Percentiles rank a stretch among this genome's conserved stretches.
These are phyloP conservation scores for Abortiporus biennis DNA, from an alignment of 1,284 basidiomycete genomes.

Conservation along the genomic window DNA sequence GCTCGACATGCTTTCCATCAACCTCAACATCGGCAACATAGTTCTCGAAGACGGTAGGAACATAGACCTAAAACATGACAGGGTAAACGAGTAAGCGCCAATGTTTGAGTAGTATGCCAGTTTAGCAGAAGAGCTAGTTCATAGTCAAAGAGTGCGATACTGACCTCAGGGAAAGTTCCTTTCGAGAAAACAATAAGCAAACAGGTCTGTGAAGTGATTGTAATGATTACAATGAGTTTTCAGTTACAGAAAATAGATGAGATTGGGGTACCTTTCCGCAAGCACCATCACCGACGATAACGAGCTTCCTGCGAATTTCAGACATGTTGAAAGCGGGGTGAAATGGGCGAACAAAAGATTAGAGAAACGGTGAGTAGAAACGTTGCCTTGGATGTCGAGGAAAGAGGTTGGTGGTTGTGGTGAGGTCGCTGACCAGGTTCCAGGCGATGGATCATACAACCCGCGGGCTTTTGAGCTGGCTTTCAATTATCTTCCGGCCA, in stretches of 20 bases:
- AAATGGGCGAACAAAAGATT: constrained; percentile 12
- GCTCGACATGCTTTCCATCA: constrained; percentile 71
- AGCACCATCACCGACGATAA: constrained; percentile 55
- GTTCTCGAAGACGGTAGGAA: constrained; percentile 75
- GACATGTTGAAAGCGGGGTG: constrained; percentile 25
- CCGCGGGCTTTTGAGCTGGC: constrained; percentile 7
- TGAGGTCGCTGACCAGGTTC: constrained; percentile 5
- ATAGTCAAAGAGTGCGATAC: constrained; percentile 6
- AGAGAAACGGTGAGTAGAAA: constrained; percentile 10
- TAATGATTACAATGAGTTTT: constrained; percentile 14
- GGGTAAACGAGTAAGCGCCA: neutral
- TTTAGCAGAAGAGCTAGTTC: neutral
- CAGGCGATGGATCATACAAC: constrained; percentile 6
- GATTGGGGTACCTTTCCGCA: constrained; percentile 46
- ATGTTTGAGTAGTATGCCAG: neutral
- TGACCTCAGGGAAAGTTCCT: constrained; percentile 73
- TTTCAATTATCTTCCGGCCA: constrained; percentile 3
- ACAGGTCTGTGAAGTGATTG: constrained; percentile 36
- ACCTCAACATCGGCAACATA: constrained; percentile 72
- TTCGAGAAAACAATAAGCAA: constrained; percentile 63
- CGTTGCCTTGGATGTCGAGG: constrained; percentile 13
- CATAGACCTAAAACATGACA: constrained; percentile 38
- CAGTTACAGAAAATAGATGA: constrained; percentile 12
- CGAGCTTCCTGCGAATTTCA: constrained; percentile 48
- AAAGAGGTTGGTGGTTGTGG: constrained; percentile 7